Evolutionary conservation across 2,329 filamentous ascomycete genomes (phyloP), one percentile per base, ranked within the genome.

Genomic region (Septoria linicola): DNA sequence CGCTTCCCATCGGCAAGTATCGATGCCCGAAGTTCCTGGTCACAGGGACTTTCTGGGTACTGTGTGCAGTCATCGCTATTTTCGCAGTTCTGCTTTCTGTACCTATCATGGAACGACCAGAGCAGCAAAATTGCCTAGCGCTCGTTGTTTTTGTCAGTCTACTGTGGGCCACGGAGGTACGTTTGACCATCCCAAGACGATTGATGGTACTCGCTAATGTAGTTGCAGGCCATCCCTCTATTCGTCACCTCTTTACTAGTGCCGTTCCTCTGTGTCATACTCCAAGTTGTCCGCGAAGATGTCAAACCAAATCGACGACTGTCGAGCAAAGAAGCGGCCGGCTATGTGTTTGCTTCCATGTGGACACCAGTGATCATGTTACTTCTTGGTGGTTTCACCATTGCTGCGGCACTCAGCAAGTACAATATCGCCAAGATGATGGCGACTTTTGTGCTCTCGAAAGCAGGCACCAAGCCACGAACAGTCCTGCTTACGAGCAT

Each of bases 341-440:
- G 81, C 21, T 92, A 87, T 64, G 87, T 96, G 51, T 97, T 99
- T 64, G 80, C 89, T 3, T 86, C 93, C 20, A 99, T 99, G 93
- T 99, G 93, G 93, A 96, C 92, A 3, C 92, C 93, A 0, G 93
- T 99, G 49, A 99, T 99, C 61, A 97, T 99, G 93, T 82, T 99
- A 13, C 78, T 99, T 17, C 83, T 99, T 0, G 93, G 93, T 61
- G 93, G 93, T 25, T 99, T 99, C 66, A 96, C 93, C 2, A 85
- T 99, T 47, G 93, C 93, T 8, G 93, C 93, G 0, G 95, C 93
- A 0, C 73, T 99, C 49, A 96, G 90, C 41, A 99, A 99, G 70
- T 96, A 95, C 71, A 93, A 91, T 61, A 97, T 99, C 64, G 93
- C 96, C 55, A 96, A 97, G 73, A 87, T 93, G 66, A 90, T 99